Evolutionary conservation across 768 basidiomycete genomes (phyloP), one percentile per base, ranked within the genome.

Genomic region (Calocybe indica): DNA sequence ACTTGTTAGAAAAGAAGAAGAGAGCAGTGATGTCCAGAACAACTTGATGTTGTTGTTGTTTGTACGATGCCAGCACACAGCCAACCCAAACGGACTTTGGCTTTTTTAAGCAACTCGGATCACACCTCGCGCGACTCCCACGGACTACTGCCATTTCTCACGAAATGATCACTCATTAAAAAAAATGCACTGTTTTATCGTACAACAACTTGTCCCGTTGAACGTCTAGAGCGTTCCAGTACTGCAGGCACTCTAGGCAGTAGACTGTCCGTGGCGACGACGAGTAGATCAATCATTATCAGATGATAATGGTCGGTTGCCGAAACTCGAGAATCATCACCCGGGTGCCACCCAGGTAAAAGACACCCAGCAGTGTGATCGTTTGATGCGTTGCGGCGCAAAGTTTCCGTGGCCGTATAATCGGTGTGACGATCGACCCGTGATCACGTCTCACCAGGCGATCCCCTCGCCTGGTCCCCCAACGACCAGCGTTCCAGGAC

Each of bases 401-500:
- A n/a, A n/a, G n/a, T n/a, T n/a, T n/a, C n/a, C n/a, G n/a, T n/a
- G n/a, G n/a, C n/a, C n/a, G n/a, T n/a, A n/a, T n/a, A n/a, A n/a
- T n/a, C n/a, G n/a, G n/a, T n/a, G n/a, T n/a, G n/a, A n/a, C n/a
- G n/a, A n/a, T n/a, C n/a, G 22, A 34, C 49, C 42, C 28, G 37
- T 34, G 30, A 34, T 5, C 22, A 42, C 28, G n/a, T n/a, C 10
- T 11, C 42, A 15, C 35, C 47, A 47, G 43, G 32, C 15, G 6
- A 40, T 51, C 47, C 12, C n/a, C 13, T 34, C 15, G 28, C 38
- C 54, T 49, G 64, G 70, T 9, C 62, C 66, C 37, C 71, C 71
- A 22, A 77, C 70, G 7, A 51, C 47, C 52, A 64, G 48, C 7
- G 48, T 40, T 15, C 63, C 59, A 22, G 22, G 22, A 9, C 76